These are phyloP conservation scores for Catunica adiposa DNA, from an alignment of 2,329 filamentous ascomycete species.

Conservation along the genomic window DNA sequence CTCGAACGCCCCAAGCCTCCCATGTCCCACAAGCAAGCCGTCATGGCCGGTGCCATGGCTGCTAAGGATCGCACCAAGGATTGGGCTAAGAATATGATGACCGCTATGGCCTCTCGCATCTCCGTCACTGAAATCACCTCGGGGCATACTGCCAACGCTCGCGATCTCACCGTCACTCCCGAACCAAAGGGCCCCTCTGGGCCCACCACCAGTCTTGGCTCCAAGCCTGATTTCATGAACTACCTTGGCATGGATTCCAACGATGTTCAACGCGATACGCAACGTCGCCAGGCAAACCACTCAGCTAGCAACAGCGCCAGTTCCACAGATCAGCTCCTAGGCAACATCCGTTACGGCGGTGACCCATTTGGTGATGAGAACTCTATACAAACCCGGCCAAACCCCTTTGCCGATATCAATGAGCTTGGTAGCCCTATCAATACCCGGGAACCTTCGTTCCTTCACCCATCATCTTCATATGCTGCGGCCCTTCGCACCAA, in stretches of 20 bases:
- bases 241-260: slow-evolving; percentile 28
- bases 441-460: background rate
- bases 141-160: background rate
- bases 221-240: slow-evolving; percentile 29
- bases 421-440: slow-evolving; percentile 25
- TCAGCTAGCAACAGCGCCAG: slow-evolving; percentile 20
- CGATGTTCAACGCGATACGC: slow-evolving; percentile 24
- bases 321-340: slow-evolving; percentile 25
- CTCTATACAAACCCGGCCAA: slow-evolving; percentile 24
- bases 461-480: slow-evolving; percentile 22
- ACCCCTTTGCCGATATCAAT: slow-evolving; percentile 34
- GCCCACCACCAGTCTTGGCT: background rate
- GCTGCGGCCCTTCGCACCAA: slow-evolving; percentile 32
- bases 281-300: slow-evolving; percentile 21
- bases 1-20: slow-evolving; percentile 15
- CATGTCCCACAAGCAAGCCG: slow-evolving; percentile 15
- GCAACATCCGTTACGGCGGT: slow-evolving; percentile 23
- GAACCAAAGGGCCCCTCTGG: background rate
- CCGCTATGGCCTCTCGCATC: background rate
- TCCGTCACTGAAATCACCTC: background rate
- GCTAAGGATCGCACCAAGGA: slow-evolving; percentile 20
- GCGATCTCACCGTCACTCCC: background rate
- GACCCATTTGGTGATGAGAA: slow-evolving; percentile 36
- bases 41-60: slow-evolving; percentile 19
- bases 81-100: slow-evolving; percentile 15